Evolutionary conservation across 768 basidiomycete genomes (phyloP).

Genomic region (Termitomyces sp.): DNA sequence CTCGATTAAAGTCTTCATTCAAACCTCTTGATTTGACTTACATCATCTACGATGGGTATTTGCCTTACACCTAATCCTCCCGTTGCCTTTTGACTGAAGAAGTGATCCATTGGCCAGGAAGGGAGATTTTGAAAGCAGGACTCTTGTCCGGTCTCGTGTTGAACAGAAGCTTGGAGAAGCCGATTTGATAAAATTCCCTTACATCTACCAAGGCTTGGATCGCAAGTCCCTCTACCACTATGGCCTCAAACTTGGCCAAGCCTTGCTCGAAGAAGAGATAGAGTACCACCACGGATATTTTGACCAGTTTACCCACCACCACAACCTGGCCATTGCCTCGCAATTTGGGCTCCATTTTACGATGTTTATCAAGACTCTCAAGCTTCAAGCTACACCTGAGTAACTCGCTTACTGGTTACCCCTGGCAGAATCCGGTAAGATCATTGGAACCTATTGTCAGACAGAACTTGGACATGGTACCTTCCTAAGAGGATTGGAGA

Average conservation of each 20-base stretch:
- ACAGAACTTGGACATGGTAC: conserved; percentile 24
- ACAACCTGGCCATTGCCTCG: conserved; percentile 13
- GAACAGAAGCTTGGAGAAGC: conserved; percentile 9
- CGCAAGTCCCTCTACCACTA: conserved; percentile 17
- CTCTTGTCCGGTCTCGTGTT: conserved; percentile 9
- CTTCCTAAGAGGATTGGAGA: conserved; percentile 20
- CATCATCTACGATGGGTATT: conserved; percentile 14
- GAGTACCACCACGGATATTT: conserved; percentile 13
- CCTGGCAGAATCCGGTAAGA: conserved; percentile 14
- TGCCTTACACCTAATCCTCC: neutral
- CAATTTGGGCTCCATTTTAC: conserved; percentile 16
- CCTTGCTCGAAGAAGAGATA: conserved; percentile 15
- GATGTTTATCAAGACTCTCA: neutral
- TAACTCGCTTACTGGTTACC: conserved; percentile 20
- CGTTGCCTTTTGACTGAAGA: neutral
- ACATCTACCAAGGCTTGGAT: conserved; percentile 11
- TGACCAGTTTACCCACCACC: conserved; percentile 9
- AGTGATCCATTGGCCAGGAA: neutral
- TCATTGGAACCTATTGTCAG: conserved; percentile 13
- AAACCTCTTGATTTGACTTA: conserved; percentile 12
- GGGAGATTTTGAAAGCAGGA: conserved; percentile 2
- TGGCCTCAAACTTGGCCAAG: conserved; percentile 18
- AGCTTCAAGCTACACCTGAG: conserved; percentile 3
- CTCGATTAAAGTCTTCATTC: conserved; percentile 7
- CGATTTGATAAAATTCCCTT: conserved; percentile 8